Evolutionary conservation across 2,329 filamentous ascomycete species (phyloP), one percentile per base, ranked within the genome.

Genomic region (Cladosporium sp.): DNA sequence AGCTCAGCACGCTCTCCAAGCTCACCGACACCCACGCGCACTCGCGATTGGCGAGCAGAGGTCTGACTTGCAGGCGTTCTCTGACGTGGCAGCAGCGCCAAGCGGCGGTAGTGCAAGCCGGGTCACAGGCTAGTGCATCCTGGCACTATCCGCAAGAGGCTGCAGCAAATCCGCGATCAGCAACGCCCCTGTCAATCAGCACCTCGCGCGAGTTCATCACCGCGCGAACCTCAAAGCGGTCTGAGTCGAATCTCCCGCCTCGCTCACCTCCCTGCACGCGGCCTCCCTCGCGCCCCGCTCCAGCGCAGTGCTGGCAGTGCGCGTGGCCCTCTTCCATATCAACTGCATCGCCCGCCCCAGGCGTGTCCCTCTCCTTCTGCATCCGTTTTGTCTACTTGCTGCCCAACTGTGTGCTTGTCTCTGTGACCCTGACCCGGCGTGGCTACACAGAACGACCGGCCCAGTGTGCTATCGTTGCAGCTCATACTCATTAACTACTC

Each of bases 321-420:
- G 30, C 42, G 54, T 49, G 54, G 30, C 34, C 38, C 39, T 36
- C 54, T 56, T 56, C 64, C 66, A 67, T 68, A 68, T 68, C 59
- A 63, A 60, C 58, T 49, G 61, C 45, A 55, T 57, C 55, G 58
- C 64, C 66, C 64, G 56, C 63, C 61, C 58, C 43, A 34, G 36
- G 17, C 20, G 38, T 34, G 54, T 45, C 60, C 17, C 30, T 12
- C 54, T 38, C 17, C 38, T 62, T 59, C 58, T 59, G 55, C 62
- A 63, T 63, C 58, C 59, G 42, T 56, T 56, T 39, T 36, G 42
- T 56, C 54, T 28, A 47, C 59, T 60, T 63, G 59, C 60, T 58
- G 60, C 61, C 63, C 61, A 63, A 63, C 58, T 59, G 56, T n/a
- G 17, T 20, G 19, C 37, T 43, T 17, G 34, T 17, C 56, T 52